phyloP scores from a whole-genome alignment of 2,329 filamentous ascomycete genomes.

The Fusarium verticillioides region DNA sequence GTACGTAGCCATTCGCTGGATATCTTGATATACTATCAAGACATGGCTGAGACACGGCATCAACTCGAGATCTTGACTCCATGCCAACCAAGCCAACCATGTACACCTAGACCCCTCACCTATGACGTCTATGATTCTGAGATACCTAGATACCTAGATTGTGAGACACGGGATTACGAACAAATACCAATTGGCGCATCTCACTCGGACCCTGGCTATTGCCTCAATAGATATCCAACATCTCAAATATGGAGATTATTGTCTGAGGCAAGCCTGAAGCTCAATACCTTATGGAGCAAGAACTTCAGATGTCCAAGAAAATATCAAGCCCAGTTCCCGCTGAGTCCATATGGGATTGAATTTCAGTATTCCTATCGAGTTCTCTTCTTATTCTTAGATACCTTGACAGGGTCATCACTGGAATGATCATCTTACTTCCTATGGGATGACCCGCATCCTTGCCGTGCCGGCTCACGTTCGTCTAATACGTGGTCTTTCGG shows the following conservation, averaged over 20 bases:
- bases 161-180: neutral
- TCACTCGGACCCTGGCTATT: neutral
- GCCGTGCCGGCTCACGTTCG: neutral
- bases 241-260: rapidly evolving
- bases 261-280: neutral
- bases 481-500: neutral
- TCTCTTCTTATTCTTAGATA: too few species aligned
- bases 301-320: too few species aligned
- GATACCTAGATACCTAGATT: too few species aligned
- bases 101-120: rapidly evolving
- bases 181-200: neutral
- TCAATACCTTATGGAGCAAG: too few species aligned
- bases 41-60: neutral
- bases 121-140: neutral
- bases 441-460: neutral
- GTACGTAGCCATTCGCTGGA: neutral
- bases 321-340: neutral
- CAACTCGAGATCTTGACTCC: neutral
- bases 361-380: too few species aligned
- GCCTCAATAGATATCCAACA: neutral
- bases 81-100: rapidly evolving
- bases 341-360: rapidly evolving
- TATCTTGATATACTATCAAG: too few species aligned
- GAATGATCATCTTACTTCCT: neutral
- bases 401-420: neutral